Evolutionary conservation across 192 early-diverging fungal species (phyloP).

Genomic region (Umbelopsis isabellina): DNA sequence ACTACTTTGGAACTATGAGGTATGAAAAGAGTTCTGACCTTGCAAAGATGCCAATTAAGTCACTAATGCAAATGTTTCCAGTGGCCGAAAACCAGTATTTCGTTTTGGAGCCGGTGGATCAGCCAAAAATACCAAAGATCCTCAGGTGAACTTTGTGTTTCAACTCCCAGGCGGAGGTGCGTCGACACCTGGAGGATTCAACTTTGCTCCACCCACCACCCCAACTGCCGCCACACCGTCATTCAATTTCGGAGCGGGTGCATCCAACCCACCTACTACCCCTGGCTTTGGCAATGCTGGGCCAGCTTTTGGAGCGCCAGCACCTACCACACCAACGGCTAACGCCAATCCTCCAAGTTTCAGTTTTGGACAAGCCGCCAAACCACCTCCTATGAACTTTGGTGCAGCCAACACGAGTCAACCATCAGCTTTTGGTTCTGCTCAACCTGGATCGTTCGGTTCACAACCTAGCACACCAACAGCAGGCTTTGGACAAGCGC

Average conservation of each 20-base stretch:
- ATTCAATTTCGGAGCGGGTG: slow-evolving; percentile 9
- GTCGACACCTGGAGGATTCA: slow-evolving; percentile 12
- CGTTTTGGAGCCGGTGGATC: slow-evolving; percentile 18
- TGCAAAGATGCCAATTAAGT: too few relatives aligned
- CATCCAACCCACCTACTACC: background rate
- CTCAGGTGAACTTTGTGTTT: slow-evolving; percentile 17
- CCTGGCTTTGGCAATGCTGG: slow-evolving; percentile 4
- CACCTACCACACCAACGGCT: background rate
- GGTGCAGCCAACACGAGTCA: background rate
- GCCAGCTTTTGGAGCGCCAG: background rate
- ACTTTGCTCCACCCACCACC: slow-evolving; percentile 8
- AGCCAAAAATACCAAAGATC: slow-evolving; percentile 21
- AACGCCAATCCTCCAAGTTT: background rate
- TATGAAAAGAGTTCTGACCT: too few relatives aligned
- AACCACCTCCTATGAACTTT: background rate
- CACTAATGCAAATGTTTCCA: background rate
- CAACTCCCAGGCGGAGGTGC: slow-evolving; percentile 15
- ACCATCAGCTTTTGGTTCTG: background rate
- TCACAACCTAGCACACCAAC: slow-evolving; percentile 4
- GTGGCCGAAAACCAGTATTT: slow-evolving; percentile 14
- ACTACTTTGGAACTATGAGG: too few relatives aligned
- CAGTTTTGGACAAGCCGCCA: slow-evolving; percentile 5
- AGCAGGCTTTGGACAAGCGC: background rate
- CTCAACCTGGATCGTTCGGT: background rate
- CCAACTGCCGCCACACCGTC: slow-evolving; percentile 2